These are phyloP conservation scores for Drechslera avenae DNA, from an alignment of 2,329 filamentous ascomycete genomes.

Conservation along the genomic window DNA sequence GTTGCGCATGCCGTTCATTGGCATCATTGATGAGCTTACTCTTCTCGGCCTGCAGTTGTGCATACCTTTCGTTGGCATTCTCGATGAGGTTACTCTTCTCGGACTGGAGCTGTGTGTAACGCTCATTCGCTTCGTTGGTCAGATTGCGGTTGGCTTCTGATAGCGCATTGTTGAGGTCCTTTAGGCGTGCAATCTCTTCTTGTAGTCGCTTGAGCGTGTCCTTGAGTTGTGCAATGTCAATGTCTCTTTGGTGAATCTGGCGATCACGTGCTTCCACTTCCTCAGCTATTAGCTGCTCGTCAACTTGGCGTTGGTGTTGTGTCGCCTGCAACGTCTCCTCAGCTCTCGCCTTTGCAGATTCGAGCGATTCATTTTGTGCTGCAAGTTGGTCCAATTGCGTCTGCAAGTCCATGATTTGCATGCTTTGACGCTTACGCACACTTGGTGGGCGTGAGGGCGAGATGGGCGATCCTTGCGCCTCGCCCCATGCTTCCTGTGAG, in stretches of 20 bases:
- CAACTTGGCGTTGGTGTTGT: constrained; percentile 60
- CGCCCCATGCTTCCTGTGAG: constrained; percentile 86
- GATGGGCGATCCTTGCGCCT: constrained; percentile 84
- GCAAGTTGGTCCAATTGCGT: constrained; percentile 80
- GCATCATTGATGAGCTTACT: constrained; percentile 76
- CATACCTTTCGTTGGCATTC: constrained; percentile 75
- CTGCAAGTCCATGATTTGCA: constrained; percentile 92
- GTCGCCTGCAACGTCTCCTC: constrained; percentile 67
- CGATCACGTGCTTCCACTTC: constrained; percentile 68
- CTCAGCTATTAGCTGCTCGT: constrained; percentile 55
- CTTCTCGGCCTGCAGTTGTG: constrained; percentile 67
- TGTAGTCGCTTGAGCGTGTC: constrained; percentile 79
- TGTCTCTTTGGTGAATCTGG: constrained; percentile 79
- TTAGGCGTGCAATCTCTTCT: constrained; percentile 78
- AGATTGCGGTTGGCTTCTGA: constrained; percentile 78
- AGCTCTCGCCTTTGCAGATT: constrained; percentile 71
- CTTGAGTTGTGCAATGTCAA: constrained; percentile 82
- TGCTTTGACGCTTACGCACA: constrained; percentile 95
- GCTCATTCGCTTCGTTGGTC: constrained; percentile 74
- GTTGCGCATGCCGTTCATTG: constrained; percentile 69
- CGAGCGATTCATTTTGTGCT: constrained; percentile 80
- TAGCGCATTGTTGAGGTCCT: constrained; percentile 81
- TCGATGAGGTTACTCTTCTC: constrained; percentile 70
- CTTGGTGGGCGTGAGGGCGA: constrained; percentile 94
- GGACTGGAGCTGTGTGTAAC: constrained; percentile 67